phyloP scores from a whole-genome alignment of 2,329 filamentous ascomycete species.

The Penicillium hesseltinei region DNA sequence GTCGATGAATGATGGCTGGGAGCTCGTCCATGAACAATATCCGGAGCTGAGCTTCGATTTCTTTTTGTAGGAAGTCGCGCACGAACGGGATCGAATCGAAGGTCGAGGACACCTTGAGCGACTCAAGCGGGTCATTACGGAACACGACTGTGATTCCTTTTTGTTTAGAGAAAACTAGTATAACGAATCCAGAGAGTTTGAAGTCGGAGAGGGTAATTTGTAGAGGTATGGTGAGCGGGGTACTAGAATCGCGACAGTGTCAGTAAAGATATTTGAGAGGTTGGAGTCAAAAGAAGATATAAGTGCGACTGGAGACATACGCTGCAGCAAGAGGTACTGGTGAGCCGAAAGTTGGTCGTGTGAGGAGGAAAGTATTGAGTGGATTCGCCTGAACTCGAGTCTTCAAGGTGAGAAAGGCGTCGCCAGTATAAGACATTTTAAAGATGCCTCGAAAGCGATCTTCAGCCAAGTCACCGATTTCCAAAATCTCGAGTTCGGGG shows the following conservation, averaged over 20 bases:
- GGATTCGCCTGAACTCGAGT: conserved; percentile 98
- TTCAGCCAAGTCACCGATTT: conserved; percentile 96
- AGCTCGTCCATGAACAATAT: conserved; percentile 97
- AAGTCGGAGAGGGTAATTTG: conserved; percentile 96
- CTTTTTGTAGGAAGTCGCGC: conserved; percentile 91
- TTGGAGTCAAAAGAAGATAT: neutral
- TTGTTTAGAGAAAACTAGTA: conserved; percentile 94
- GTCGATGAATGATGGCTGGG: conserved; percentile 89
- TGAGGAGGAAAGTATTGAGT: conserved; percentile 89
- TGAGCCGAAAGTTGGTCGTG: conserved; percentile 87
- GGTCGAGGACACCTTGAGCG: conserved; percentile 95
- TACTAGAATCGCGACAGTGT: conserved; percentile 41
- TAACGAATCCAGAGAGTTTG: conserved; percentile 93
- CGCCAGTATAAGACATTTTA: conserved; percentile 97
- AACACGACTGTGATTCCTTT: conserved; percentile 97
- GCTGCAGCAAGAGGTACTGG: conserved; percentile 88
- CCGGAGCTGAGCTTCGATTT: conserved; percentile 89
- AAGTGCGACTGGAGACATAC: conserved; percentile 29
- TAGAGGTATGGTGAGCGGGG: conserved; percentile 91
- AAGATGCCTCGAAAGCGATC: conserved; percentile 97
- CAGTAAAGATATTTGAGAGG: conserved; percentile 4
- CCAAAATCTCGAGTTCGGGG: conserved; percentile 91
- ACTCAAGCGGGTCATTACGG: conserved; percentile 95
- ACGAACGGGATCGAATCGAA: conserved; percentile 99
- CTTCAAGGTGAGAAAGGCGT: conserved; percentile 91